phyloP scores from a whole-genome alignment of 352 stramenopile species.

The Phytophthora pini region DNA sequence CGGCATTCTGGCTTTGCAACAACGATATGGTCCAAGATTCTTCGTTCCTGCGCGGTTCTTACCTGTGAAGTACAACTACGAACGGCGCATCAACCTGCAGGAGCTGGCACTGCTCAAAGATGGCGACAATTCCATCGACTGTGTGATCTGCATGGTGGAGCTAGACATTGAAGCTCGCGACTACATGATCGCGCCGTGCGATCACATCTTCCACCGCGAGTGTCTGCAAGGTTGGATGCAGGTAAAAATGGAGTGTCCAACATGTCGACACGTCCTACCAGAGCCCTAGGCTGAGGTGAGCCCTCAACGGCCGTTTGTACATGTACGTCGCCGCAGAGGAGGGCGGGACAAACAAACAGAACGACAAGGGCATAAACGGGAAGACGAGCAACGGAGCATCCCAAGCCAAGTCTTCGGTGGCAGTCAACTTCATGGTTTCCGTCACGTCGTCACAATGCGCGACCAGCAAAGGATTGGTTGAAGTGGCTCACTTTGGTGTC shows the following conservation, averaged over 20 bases:
- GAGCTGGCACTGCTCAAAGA: slow-evolving; percentile 73
- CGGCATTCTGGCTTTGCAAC: slow-evolving; percentile 92
- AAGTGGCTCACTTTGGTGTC: slow-evolving; percentile 14
- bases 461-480: slow-evolving; percentile 16
- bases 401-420: slow-evolving; percentile 9
- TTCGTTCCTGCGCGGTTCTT: slow-evolving; percentile 96
- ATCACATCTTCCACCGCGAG: slow-evolving; percentile 96
- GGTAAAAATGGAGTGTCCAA: slow-evolving; percentile 98
- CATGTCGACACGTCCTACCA: slow-evolving; percentile 92
- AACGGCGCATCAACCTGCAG: slow-evolving; percentile 81
- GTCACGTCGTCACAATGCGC: slow-evolving; percentile 23
- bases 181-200: slow-evolving; percentile 97
- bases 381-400: slow-evolving; percentile 9
- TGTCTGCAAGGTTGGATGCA: slow-evolving; percentile 98
- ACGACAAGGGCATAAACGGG: slow-evolving; percentile 25
- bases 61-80: slow-evolving; percentile 98
- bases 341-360: slow-evolving; percentile 34
- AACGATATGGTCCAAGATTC: slow-evolving; percentile 93
- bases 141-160: slow-evolving; percentile 90
- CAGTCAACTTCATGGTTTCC: slow-evolving; percentile 11
- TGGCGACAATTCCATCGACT: slow-evolving; percentile 76
- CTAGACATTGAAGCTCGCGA: slow-evolving; percentile 79
- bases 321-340: slow-evolving; percentile 27
- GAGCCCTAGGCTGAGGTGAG: slow-evolving; percentile 64
- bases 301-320: slow-evolving; percentile 15